phyloP scores from a whole-genome alignment of 371 early-diverging fungal species.

The Syncephalastrum racemosum region DNA sequence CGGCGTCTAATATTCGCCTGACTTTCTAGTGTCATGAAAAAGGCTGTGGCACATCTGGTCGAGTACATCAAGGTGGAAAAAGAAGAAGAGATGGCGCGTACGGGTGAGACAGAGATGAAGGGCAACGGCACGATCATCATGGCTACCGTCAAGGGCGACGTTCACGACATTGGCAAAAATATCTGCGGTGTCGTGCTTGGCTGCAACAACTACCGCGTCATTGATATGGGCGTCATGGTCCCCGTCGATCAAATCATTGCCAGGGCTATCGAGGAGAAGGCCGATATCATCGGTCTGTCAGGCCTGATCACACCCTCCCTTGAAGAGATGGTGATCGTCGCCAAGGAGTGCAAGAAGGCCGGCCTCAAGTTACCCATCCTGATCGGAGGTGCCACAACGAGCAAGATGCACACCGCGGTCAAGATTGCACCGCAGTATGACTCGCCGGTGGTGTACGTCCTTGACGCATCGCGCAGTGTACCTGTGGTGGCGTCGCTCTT shows the following conservation, averaged over 20 bases:
- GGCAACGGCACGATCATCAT: slow-evolving; percentile 79
- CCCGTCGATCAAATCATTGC: slow-evolving; percentile 89
- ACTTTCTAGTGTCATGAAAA: slow-evolving; percentile 77
- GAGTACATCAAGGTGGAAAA: slow-evolving; percentile 91
- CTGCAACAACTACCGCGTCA: slow-evolving; percentile 92
- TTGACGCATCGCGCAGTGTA: slow-evolving; percentile 82
- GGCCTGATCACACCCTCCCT: slow-evolving; percentile 93
- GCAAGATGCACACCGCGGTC: slow-evolving; percentile 94
- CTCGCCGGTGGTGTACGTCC: slow-evolving; percentile 67
- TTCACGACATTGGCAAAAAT: slow-evolving; percentile 90
- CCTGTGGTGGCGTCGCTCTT: slow-evolving; percentile 82
- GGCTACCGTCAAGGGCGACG: slow-evolving; percentile 94
- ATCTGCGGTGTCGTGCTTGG: slow-evolving; percentile 94
- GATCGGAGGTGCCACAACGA: slow-evolving; percentile 94
- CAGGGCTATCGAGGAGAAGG: slow-evolving; percentile 82
- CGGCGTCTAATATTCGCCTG: neutral
- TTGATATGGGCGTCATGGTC: slow-evolving; percentile 94
- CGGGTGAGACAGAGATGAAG: slow-evolving; percentile 48
- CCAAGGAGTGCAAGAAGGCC: slow-evolving; percentile 85
- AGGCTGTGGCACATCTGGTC: slow-evolving; percentile 91
- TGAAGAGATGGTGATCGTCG: slow-evolving; percentile 94
- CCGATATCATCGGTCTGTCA: slow-evolving; percentile 87
- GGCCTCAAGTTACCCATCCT: slow-evolving; percentile 87
- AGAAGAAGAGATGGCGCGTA: slow-evolving; percentile 53
- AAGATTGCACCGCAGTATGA: slow-evolving; percentile 89